Conservation (phyloP, 1,284 basidiomycete species). For the Pascua guehoae region DNA sequence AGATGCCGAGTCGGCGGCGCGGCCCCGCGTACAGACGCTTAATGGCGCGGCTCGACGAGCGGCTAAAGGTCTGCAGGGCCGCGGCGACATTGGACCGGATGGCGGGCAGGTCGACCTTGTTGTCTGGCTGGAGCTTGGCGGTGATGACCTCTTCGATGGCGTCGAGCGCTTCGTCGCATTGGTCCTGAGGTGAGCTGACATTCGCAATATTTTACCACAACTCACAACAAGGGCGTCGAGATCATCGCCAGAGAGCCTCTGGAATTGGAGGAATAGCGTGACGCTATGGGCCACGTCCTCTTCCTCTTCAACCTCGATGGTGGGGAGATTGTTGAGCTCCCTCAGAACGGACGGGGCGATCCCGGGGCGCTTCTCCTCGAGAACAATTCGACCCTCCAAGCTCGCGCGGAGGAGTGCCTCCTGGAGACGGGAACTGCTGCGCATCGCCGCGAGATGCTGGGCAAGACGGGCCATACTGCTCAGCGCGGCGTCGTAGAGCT, state of each 20-base stretch:
- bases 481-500: conserved; percentile 78
- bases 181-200: conserved; percentile 17
- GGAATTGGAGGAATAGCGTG: conserved; percentile 72
- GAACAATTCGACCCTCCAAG: conserved; percentile 55
- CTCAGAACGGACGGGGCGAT: conserved; percentile 29
- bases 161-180: conserved; percentile 41
- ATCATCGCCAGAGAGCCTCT: conserved; percentile 76
- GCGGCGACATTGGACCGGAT: conserved; percentile 65
- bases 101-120: conserved; percentile 56
- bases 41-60: conserved; percentile 70
- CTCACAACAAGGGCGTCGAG: conserved; percentile 71
- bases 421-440: conserved; percentile 77
- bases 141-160: conserved; percentile 36
- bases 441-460: conserved; percentile 81
- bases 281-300: conserved; percentile 63
- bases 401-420: conserved; percentile 69
- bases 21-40: conserved; percentile 65
- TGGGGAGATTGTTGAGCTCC: conserved; percentile 51
- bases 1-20: conserved; percentile 26
- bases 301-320: conserved; percentile 28
- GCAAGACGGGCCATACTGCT: conserved; percentile 78
- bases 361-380: conserved; percentile 30
- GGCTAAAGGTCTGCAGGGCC: conserved; percentile 63
- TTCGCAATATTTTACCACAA: conserved; percentile 1
- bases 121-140: conserved; percentile 5